Evolutionary conservation across 2,329 filamentous ascomycete genomes (phyloP), one percentile per base, ranked within the genome.

Genomic region (Diaporthe helianthi): DNA sequence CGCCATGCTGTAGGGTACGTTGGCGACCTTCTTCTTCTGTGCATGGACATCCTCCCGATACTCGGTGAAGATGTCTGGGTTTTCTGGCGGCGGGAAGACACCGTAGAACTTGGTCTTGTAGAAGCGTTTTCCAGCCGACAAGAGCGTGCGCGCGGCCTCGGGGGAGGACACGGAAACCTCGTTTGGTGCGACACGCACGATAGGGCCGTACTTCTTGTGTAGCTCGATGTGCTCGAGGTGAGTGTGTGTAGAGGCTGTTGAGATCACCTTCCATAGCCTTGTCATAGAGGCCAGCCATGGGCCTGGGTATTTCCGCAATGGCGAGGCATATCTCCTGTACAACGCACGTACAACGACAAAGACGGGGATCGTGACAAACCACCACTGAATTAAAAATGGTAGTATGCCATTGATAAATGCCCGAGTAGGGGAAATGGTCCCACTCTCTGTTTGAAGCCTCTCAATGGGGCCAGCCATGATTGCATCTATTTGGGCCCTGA

Each of bases 51-150:
- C 79, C 76, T 87, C 85, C 65, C 84, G 79, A 19, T 80, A 83
- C 75, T 87, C 85, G 49, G 86, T 87, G 77, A 87, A 87, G 75
- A 87, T 87, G 70, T 87, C 85, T 7, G 85, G 85, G 77, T 87
- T 86, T 76, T 86, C 84, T 0, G 84, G 82, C 4, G 85, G 85
- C 36, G 85, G 85, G 73, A 87, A 87, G 8, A 87, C 85, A 47
- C 76, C 78, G 74, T 86, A 86, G 72, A 86, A 86, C 68, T 81
- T 77, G 3, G 84, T 86, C 79, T 86, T 86, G 77, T 82, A 80
- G 76, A 86, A 86, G 24, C 83, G 80, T 75, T 84, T 85, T 9
- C 85, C 85, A 0, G 84, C 84, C 53, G 80, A 80, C 33, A 86
- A 78, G 15, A 86, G 72, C 10, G 79, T 76, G 2, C 84, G 79